Evolutionary conservation across 352 stramenopile species (phyloP).

Genomic region (Phytophthora chlamydospora): DNA sequence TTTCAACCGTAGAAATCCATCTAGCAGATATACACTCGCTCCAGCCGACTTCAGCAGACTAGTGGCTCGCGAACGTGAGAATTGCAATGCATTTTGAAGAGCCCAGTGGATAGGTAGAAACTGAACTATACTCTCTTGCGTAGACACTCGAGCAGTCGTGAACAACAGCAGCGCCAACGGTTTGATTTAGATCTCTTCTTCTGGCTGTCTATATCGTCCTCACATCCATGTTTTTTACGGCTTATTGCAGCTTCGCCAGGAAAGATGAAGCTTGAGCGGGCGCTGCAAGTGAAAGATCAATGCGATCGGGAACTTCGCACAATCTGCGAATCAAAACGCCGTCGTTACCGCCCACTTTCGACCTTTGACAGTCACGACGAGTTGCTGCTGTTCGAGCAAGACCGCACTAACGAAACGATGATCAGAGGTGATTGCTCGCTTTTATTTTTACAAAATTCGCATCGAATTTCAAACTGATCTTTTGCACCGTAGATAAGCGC

Average conservation of each 20-base stretch:
- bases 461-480: slow-evolving; percentile 4
- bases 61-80: neutral
- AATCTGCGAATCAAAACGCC: slow-evolving; percentile 51
- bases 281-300: slow-evolving; percentile 54
- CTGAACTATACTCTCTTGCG: no score
- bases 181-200: neutral
- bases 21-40: neutral
- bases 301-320: slow-evolving; percentile 57
- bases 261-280: slow-evolving; percentile 60
- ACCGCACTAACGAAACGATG: slow-evolving; percentile 44
- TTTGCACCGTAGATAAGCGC: slow-evolving; percentile 45
- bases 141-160: no score
- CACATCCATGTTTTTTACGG: neutral
- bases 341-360: slow-evolving; percentile 19
- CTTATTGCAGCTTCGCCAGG: slow-evolving; percentile 10
- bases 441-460: neutral
- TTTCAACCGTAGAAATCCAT: neutral
- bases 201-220: neutral
- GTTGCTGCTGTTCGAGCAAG: slow-evolving; percentile 40
- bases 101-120: no score
- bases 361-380: slow-evolving; percentile 26
- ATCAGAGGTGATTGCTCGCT: slow-evolving; percentile 35
- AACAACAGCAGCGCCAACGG: neutral
- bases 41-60: slow-evolving; percentile 2
- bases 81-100: neutral